A percentile compares a stretch with the other conserved stretches of the same genome.
Evolutionary conservation across 495 filamentous ascomycete genomes (phyloP).

Genomic region (Rusavskia elegans): DNA sequence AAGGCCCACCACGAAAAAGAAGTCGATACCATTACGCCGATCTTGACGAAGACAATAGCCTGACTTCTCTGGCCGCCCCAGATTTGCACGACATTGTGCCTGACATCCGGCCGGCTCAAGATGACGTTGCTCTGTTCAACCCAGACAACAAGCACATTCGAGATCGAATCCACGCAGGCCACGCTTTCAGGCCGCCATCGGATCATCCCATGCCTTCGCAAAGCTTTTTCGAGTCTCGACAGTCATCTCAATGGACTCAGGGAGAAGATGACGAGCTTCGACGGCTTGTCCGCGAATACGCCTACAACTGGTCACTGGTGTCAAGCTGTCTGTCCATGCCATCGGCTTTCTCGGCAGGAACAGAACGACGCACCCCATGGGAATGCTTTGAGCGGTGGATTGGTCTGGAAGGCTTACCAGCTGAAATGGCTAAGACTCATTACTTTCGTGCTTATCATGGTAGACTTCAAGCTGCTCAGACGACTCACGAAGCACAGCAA

Average conservation of each 20-base stretch:
- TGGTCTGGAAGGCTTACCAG: conserved; percentile 69
- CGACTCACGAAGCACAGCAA: conserved; percentile 43
- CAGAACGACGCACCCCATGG: conserved; percentile 89
- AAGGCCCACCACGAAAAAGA: conserved; percentile 54
- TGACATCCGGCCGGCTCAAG: conserved; percentile 51
- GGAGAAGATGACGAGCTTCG: conserved; percentile 82
- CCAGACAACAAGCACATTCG: conserved; percentile 81
- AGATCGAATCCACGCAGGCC: conserved; percentile 79
- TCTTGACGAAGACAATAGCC: conserved; percentile 35
- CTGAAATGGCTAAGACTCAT: conserved; percentile 81
- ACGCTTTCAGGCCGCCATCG: conserved; percentile 83
- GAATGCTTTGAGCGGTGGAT: conserved; percentile 98
- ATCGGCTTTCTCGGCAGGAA: conserved; percentile 61
- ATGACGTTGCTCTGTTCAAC: conserved; percentile 70
- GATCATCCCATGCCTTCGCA: conserved; percentile 79
- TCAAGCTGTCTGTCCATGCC: conserved; percentile 58
- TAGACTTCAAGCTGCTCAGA: conserved; percentile 65
- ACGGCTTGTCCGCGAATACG: conserved; percentile 71
- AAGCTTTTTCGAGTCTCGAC: conserved; percentile 72
- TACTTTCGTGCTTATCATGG: conserved; percentile 79
- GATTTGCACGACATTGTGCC: conserved; percentile 21
- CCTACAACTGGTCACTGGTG: conserved; percentile 94
- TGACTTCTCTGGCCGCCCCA: conserved; percentile 25
- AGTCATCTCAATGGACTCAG: conserved; percentile 78
- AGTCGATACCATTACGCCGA: conserved; percentile 67